phyloP scores from a whole-genome alignment of 208 protist species.

The Histomonas meleagridis region DNA sequence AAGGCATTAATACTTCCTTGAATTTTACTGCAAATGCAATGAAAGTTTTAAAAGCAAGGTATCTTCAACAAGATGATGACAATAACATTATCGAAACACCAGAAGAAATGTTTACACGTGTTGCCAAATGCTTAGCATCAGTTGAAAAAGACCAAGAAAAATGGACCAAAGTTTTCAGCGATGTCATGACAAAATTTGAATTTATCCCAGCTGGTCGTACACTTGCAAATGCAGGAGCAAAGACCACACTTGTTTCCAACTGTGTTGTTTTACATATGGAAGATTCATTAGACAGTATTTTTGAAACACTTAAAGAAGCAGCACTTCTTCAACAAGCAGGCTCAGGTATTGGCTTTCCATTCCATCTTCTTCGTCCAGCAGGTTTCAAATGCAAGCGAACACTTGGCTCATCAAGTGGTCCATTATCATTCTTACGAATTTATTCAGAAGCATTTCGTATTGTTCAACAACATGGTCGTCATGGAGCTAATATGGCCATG shows the following conservation, averaged over 20 bases:
- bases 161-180: not conserved
- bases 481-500: constrained; percentile 3
- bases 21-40: not conserved
- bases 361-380: not conserved
- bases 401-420: not conserved
- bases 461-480: not conserved
- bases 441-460: not conserved
- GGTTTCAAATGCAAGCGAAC: not conserved
- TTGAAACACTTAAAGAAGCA: not conserved
- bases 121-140: not conserved
- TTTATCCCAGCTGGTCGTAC: not conserved
- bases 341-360: not conserved
- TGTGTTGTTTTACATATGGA: constrained; percentile 15
- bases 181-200: not conserved
- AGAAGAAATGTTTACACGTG: not conserved
- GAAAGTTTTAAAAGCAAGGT: not conserved
- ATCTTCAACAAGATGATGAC: not conserved
- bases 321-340: not conserved
- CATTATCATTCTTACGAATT: not conserved
- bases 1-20: not conserved
- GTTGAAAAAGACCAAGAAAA: not conserved
- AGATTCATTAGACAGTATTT: not conserved
- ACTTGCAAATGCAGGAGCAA: not conserved
- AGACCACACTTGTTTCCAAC: not conserved
- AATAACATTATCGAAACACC: not conserved